Evolutionary conservation across 768 basidiomycete species (phyloP).

Genomic region (Naganishia antarctica): DNA sequence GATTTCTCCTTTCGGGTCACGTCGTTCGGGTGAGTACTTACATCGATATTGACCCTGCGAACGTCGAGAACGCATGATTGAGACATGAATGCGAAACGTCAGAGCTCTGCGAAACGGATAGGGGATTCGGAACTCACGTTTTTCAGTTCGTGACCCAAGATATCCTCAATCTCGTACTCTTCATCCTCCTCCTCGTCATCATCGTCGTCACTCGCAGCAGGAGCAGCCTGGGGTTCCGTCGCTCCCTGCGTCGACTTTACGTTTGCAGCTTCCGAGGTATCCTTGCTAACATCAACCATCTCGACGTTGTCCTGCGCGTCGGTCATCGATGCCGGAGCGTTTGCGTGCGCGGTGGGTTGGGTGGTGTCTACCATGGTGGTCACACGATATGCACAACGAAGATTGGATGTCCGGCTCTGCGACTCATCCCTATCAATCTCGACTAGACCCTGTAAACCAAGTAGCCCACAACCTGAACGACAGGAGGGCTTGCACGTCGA

Average conservation of each 20-base stretch:
- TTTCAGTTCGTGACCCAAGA: conserved; percentile 31
- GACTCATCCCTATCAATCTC: no score
- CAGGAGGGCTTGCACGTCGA: neutral
- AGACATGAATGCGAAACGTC: neutral
- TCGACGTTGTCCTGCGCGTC: neutral
- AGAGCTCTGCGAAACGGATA: neutral
- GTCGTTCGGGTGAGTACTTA: conserved; percentile 18
- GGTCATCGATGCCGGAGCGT: neutral
- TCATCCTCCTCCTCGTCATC: conserved; percentile 31
- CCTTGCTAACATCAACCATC: neutral
- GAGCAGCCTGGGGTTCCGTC: neutral
- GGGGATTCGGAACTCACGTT: conserved; percentile 19
- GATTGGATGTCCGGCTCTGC: neutral
- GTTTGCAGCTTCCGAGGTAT: no score
- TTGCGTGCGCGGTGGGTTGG: neutral
- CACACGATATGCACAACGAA: no score
- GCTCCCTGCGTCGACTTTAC: neutral
- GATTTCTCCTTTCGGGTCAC: neutral
- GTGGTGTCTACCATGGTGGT: no score
- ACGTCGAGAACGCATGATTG: neutral
- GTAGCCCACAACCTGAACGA: no score
- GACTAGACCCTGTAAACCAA: no score
- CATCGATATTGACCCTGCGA: conserved; percentile 31
- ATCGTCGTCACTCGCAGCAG: conserved; percentile 26
- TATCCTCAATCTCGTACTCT: conserved; percentile 40